Conservation (phyloP, 208 protist genomes). For the Borovskyia barvae region DNA sequence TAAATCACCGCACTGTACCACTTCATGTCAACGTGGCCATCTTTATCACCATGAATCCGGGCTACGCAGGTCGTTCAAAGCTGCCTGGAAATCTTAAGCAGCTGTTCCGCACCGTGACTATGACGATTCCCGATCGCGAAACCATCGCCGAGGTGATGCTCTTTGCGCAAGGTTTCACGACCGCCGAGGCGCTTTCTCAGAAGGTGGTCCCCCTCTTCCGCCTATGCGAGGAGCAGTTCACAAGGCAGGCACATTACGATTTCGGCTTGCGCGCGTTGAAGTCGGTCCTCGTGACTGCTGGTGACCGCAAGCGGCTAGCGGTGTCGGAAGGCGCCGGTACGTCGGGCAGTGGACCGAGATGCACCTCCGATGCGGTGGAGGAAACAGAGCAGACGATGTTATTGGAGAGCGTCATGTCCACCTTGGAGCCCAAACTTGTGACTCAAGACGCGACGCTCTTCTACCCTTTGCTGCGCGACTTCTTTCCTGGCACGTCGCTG, state of each 20-base stretch:
- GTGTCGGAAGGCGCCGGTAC: not conserved
- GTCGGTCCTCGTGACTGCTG: constrained; percentile 97
- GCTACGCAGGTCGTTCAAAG: constrained; percentile 99
- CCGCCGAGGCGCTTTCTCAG: constrained; percentile 93
- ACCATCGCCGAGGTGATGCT: constrained; percentile 99
- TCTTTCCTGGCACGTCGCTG: constrained; percentile 93
- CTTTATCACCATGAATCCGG: constrained; percentile 99
- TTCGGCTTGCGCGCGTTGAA: constrained; percentile 99
- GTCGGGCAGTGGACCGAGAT: not conserved
- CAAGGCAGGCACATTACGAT: constrained; percentile 99
- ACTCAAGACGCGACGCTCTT: constrained; percentile 96
- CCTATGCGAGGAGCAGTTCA: constrained; percentile 97
- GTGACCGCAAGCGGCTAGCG: constrained; percentile 91
- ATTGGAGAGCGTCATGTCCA: constrained; percentile 93
- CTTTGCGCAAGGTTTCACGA: constrained; percentile 98
- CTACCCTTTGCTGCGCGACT: constrained; percentile 93
- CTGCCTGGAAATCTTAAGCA: constrained; percentile 99
- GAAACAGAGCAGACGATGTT: constrained; percentile 90
- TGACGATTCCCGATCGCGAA: constrained; percentile 98
- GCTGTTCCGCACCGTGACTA: constrained; percentile 98
- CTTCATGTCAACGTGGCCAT: constrained; percentile 96
- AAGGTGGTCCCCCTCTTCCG: constrained; percentile 99
- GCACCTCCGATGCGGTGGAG: constrained; percentile 1
- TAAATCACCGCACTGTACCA: constrained; percentile 87
- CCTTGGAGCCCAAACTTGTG: constrained; percentile 98